A percentile compares a stretch with the other conserved stretches of the same genome.
These are phyloP conservation scores for Talaromyces nanjingensis DNA, from an alignment of 495 filamentous ascomycete genomes.

Conservation along the genomic window DNA sequence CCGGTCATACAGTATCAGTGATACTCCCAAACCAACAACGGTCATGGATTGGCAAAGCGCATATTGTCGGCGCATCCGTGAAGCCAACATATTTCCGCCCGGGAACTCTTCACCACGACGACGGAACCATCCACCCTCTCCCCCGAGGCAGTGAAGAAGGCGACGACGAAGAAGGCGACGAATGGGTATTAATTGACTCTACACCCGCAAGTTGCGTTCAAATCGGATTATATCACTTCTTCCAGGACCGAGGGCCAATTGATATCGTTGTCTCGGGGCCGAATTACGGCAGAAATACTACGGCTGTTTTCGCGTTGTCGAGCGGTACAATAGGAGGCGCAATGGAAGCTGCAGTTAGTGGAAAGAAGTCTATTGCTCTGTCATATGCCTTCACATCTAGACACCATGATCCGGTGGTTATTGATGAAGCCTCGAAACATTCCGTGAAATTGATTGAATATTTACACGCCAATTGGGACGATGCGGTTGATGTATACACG, in stretches of 20 bases:
- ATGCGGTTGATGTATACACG: conserved; percentile 71
- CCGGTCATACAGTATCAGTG: conserved; percentile 80
- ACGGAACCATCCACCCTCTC: conserved; percentile 58
- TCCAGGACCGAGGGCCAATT: conserved; percentile 66
- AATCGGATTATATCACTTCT: conserved; percentile 84
- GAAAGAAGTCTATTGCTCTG: conserved; percentile 68
- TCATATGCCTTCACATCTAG: conserved; percentile 81
- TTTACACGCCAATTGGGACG: conserved; percentile 65
- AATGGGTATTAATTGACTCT: conserved; percentile 89
- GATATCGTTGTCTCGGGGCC: conserved; percentile 87
- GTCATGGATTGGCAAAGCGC: conserved; percentile 97
- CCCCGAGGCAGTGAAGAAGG: conserved; percentile 57
- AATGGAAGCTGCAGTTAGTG: conserved; percentile 85
- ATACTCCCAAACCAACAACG: conserved; percentile 86
- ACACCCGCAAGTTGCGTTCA: conserved; percentile 85
- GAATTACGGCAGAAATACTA: conserved; percentile 93
- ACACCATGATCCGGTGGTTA: conserved; percentile 71
- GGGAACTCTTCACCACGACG: conserved; percentile 52
- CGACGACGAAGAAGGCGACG: conserved; percentile 54
- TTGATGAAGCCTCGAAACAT: conserved; percentile 63
- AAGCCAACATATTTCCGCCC: conserved; percentile 85
- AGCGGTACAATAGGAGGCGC: conserved; percentile 88
- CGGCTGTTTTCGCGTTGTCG: conserved; percentile 82
- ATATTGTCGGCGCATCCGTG: conserved; percentile 79
- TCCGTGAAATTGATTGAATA: conserved; percentile 71